These are phyloP conservation scores for Boletus sp. DNA, from an alignment of 1,284 basidiomycete species.

Conservation along the genomic window DNA sequence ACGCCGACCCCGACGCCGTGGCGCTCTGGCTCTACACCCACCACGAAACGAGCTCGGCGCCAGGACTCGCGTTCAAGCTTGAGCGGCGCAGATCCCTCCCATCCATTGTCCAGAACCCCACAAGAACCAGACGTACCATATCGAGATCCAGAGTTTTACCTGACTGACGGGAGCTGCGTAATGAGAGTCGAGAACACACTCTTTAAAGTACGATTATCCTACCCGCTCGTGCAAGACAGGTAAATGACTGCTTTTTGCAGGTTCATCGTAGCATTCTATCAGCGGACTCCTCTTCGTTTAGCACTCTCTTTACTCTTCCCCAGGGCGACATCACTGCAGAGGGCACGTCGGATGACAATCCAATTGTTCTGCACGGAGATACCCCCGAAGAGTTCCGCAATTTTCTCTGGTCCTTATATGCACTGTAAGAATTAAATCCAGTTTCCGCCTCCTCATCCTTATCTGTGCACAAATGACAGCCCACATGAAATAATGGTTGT, in stretches of 20 bases:
- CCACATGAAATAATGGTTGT: constrained; percentile 53
- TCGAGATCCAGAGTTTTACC: constrained; percentile 41
- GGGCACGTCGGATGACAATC: constrained; percentile 58
- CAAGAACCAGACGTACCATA: constrained; percentile 15
- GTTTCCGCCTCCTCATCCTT: constrained; percentile 5
- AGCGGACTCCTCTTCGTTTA: constrained; percentile 59
- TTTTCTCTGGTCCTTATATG: constrained; percentile 58
- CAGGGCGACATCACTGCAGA: constrained; percentile 46
- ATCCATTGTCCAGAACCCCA: neutral
- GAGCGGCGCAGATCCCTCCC: neutral
- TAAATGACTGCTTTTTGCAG: constrained; percentile 33
- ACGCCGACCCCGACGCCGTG: neutral
- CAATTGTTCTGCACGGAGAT: constrained; percentile 58
- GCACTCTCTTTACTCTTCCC: constrained; percentile 59
- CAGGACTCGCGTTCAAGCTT: constrained; percentile 8
- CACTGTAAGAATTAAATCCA: constrained; percentile 46
- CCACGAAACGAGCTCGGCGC: constrained; percentile 8
- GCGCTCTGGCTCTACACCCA: constrained; percentile 1
- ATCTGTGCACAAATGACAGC: constrained; percentile 32
- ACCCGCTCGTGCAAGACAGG: neutral
- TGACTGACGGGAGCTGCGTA: constrained; percentile 59
- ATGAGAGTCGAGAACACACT: constrained; percentile 54
- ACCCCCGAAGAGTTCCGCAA: constrained; percentile 57
- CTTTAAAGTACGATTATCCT: constrained; percentile 51
- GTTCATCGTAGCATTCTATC: constrained; percentile 62